Evolutionary conservation across 1,139 yeast species (phyloP).

Genomic region (Petasospora rhodanensis): DNA sequence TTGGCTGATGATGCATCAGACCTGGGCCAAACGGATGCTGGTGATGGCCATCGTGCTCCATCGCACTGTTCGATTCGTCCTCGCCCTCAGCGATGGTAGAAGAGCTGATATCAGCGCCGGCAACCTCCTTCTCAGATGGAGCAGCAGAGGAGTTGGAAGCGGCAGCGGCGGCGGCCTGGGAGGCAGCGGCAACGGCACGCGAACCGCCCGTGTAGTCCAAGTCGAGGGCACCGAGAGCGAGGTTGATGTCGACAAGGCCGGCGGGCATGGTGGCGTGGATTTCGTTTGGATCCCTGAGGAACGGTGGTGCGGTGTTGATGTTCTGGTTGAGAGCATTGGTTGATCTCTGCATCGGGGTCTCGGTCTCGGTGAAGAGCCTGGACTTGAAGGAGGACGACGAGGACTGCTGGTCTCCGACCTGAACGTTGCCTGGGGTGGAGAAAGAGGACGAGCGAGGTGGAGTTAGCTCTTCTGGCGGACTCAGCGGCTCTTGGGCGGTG

Average conservation of each 20-base stretch:
- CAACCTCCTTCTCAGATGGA: conserved; percentile 3
- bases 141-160: no score
- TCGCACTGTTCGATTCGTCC: conserved; percentile 1
- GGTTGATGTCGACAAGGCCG: conserved; percentile 22
- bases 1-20: conserved; percentile 22
- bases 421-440: conserved; percentile 15
- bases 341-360: conserved; percentile 24
- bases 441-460: conserved; percentile 14
- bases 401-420: conserved; percentile 17
- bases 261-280: conserved; percentile 12
- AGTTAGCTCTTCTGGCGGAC: conserved; percentile 7
- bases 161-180: not conserved
- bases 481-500: conserved; percentile 11
- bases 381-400: conserved; percentile 35
- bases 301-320: conserved; percentile 24
- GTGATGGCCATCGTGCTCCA: conserved; percentile 6
- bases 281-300: conserved; percentile 16
- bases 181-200: not conserved
- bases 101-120: conserved; percentile 11
- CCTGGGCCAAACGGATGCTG: conserved; percentile 19
- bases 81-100: conserved; percentile 13
- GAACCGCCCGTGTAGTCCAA: conserved; percentile 18
- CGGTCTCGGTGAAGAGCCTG: conserved; percentile 27
- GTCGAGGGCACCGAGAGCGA: conserved; percentile 24
- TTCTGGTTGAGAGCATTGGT: conserved; percentile 16